phyloP scores from a whole-genome alignment of 768 basidiomycete genomes.

The Tricholoma terreum region DNA sequence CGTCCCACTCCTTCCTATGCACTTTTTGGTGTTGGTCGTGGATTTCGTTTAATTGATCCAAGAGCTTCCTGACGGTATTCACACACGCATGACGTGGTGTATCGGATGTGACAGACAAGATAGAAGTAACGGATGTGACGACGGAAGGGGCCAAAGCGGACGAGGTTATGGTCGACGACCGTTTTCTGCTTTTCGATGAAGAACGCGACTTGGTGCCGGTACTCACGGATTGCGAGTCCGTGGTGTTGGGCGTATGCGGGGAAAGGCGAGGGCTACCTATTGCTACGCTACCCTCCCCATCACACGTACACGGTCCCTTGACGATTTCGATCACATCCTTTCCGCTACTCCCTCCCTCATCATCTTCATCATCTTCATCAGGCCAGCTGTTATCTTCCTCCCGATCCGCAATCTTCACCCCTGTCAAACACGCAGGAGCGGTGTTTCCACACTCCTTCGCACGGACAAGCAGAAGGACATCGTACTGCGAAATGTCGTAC shows the following conservation, averaged over 20 bases:
- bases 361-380: constrained; percentile 48
- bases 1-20: constrained; percentile 83
- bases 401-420: constrained; percentile 83
- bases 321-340: constrained; percentile 43
- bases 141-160: constrained; percentile 18
- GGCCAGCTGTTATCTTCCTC: constrained; percentile 79
- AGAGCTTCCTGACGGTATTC: constrained; percentile 68
- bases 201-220: constrained; percentile 44
- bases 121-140: constrained; percentile 40
- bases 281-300: constrained; percentile 27
- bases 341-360: constrained; percentile 16
- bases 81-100: constrained; percentile 76
- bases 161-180: constrained; percentile 37
- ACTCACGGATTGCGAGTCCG: constrained; percentile 27
- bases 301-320: constrained; percentile 44
- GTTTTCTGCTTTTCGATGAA: constrained; percentile 49
- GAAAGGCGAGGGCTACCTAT: neutral
- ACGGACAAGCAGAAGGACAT: constrained; percentile 70
- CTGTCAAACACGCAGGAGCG: constrained; percentile 82
- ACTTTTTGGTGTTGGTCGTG: constrained; percentile 76
- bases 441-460: constrained; percentile 70
- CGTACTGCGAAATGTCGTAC: constrained; percentile 81
- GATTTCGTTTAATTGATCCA: constrained; percentile 73
- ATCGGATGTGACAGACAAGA: constrained; percentile 57
- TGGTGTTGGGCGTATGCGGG: neutral